Conservation (phyloP, 2,329 filamentous ascomycete species). For the Neopestalotiopsis sp. region DNA sequence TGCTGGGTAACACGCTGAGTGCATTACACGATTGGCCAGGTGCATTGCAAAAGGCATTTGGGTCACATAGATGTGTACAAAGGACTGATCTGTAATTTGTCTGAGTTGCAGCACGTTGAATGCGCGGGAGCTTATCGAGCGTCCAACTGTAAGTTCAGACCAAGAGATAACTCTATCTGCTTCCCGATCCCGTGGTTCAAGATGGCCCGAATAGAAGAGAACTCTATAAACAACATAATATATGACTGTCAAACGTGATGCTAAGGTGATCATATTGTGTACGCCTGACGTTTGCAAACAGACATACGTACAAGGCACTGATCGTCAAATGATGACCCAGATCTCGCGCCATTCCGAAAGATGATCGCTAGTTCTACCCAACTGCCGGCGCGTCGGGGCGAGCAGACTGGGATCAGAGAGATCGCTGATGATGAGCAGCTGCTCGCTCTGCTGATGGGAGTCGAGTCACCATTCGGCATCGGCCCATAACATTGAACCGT, state of each 20-base stretch:
- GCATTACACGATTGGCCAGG: not conserved
- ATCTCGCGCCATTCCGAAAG: not conserved
- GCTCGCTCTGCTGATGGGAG: not conserved
- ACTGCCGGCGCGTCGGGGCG: not conserved
- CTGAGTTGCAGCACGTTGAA: not conserved
- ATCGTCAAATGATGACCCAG: not conserved
- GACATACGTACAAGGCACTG: not conserved
- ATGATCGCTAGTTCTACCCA: not conserved
- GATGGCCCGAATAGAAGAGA: not conserved
- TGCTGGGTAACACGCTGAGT: not conserved
- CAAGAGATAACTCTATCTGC: constrained; percentile 3
- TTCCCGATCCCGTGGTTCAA: constrained; percentile 3
- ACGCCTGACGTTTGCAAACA: not conserved
- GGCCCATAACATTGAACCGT: too few relatives aligned
- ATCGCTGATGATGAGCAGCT: not conserved
- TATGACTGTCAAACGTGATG: not conserved
- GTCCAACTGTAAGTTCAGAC: not conserved
- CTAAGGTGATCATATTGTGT: not conserved
- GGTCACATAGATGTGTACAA: not conserved
- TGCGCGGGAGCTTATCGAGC: constrained; percentile 3
- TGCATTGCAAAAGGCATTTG: not conserved
- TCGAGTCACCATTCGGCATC: not conserved
- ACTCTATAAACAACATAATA: not conserved
- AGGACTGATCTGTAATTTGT: not conserved
- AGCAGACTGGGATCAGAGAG: not conserved